Evolutionary conservation across 306 rosid genomes (phyloP).

Genomic region (Lupinus albus): DNA sequence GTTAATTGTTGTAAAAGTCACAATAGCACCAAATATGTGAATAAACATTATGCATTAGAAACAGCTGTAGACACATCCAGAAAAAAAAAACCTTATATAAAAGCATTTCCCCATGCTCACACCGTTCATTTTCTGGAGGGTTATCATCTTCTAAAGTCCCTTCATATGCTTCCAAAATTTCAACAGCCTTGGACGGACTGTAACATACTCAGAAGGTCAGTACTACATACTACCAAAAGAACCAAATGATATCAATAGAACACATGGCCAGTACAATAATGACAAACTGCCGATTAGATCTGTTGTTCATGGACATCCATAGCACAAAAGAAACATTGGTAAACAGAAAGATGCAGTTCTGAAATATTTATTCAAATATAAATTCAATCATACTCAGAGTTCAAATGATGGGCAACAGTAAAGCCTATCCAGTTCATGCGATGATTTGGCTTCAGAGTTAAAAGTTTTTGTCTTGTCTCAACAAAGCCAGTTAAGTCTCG

Average conservation of each 20-base stretch:
- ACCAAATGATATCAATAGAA: constrained; percentile 16
- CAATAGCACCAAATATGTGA: constrained; percentile 19
- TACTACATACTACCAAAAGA: constrained; percentile 14
- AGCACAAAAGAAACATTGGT: not conserved
- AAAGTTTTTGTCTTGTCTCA: constrained; percentile 91
- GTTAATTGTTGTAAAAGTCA: constrained; percentile 4
- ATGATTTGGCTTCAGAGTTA: constrained; percentile 92
- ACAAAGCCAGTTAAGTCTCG: constrained; percentile 96
- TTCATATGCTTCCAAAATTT: constrained; percentile 97
- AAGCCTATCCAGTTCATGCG: constrained; percentile 99
- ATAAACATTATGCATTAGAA: constrained; percentile 31
- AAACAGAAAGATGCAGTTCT: not conserved
- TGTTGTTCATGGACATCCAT: not conserved
- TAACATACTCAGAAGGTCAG: constrained; percentile 36
- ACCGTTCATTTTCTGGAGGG: constrained; percentile 96
- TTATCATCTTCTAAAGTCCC: constrained; percentile 95
- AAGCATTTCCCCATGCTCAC: constrained; percentile 99
- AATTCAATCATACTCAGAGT: constrained; percentile 65
- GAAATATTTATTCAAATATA: not conserved
- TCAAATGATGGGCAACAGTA: constrained; percentile 91
- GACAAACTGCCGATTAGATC: not conserved
- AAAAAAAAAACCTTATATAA: constrained; percentile 73
- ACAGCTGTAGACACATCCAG: constrained; percentile 33
- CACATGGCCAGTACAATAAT: not conserved
- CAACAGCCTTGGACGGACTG: constrained; percentile 90